phyloP scores from a whole-genome alignment of 768 basidiomycete genomes.

The Mycena sanguinolenta region DNA sequence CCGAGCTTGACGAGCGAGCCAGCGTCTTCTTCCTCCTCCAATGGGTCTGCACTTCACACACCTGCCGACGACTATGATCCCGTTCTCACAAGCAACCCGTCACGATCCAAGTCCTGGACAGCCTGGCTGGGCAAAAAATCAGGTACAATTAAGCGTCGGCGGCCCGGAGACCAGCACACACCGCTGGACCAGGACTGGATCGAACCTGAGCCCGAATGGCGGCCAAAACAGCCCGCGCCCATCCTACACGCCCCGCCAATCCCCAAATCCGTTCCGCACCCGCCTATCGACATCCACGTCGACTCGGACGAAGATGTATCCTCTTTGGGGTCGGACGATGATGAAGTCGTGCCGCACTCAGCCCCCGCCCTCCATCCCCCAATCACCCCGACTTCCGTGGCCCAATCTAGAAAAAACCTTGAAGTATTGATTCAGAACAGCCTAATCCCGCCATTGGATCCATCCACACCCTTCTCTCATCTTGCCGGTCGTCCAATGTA shows the following conservation, averaged over 20 bases:
- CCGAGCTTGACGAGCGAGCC: conserved; percentile 54
- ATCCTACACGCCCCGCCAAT: conserved; percentile 40
- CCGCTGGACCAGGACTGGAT: conserved; percentile 60
- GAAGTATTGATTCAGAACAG: conserved; percentile 60
- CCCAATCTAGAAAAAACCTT: conserved; percentile 54
- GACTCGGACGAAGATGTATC: conserved; percentile 48
- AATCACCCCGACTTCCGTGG: conserved; percentile 43
- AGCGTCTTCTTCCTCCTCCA: conserved; percentile 73
- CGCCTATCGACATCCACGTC: conserved; percentile 36
- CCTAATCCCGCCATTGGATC: conserved; percentile 55
- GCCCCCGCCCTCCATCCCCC: conserved; percentile 32
- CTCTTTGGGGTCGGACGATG: conserved; percentile 55
- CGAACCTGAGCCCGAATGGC: conserved; percentile 50
- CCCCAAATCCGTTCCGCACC: conserved; percentile 35
- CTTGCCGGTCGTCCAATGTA: conserved; percentile 54
- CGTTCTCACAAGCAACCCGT: conserved; percentile 46
- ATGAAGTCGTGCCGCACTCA: conserved; percentile 38
- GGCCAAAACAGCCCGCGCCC: conserved; percentile 42
- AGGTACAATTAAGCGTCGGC: conserved; percentile 41
- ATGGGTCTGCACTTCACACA: conserved; percentile 69
- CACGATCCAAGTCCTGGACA: conserved; percentile 65
- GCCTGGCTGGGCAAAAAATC: conserved; percentile 65
- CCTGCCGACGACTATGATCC: conserved; percentile 62
- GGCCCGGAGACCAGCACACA: conserved; percentile 31
- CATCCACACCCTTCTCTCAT: conserved; percentile 63